These are phyloP conservation scores for Aureobasidium leucospermi DNA, from an alignment of 2,329 filamentous ascomycete genomes.

Conservation along the genomic window DNA sequence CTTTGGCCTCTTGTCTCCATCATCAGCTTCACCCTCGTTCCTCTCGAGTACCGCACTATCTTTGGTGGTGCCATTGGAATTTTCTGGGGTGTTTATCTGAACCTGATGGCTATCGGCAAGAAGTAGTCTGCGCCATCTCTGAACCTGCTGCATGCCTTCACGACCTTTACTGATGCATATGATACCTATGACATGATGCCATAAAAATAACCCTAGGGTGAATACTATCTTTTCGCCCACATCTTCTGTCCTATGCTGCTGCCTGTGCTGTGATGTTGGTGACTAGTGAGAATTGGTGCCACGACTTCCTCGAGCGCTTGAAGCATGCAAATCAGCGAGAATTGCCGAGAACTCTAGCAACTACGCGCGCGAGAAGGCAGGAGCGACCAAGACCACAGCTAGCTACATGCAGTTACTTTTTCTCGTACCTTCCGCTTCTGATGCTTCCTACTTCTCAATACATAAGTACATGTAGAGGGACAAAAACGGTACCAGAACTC, in stretches of 20 bases:
- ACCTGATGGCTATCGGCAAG: conserved; percentile 36
- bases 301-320: no score
- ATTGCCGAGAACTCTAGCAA: background rate
- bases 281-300: background rate
- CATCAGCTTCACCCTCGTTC: conserved; percentile 63
- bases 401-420: background rate
- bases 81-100: conserved; percentile 69
- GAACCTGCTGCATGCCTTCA: background rate
- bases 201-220: background rate
- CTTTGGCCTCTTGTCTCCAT: conserved; percentile 66
- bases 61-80: conserved; percentile 67
- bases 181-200: conserved; percentile 1
- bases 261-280: background rate
- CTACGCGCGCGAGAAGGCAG: background rate
- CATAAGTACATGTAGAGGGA: background rate
- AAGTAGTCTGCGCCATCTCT: background rate
- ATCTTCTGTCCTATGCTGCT: background rate
- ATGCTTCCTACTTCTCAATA: background rate
- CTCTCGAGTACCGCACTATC: conserved; percentile 62
- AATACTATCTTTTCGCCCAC: background rate
- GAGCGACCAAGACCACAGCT: background rate
- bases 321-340: background rate
- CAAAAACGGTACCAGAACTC: no score
- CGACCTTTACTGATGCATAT: background rate
- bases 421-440: background rate